Percentiles rank a stretch among this genome's conserved stretches.
phyloP scores from a whole-genome alignment of 768 basidiomycete genomes.

The Boletus sensibilis region DNA sequence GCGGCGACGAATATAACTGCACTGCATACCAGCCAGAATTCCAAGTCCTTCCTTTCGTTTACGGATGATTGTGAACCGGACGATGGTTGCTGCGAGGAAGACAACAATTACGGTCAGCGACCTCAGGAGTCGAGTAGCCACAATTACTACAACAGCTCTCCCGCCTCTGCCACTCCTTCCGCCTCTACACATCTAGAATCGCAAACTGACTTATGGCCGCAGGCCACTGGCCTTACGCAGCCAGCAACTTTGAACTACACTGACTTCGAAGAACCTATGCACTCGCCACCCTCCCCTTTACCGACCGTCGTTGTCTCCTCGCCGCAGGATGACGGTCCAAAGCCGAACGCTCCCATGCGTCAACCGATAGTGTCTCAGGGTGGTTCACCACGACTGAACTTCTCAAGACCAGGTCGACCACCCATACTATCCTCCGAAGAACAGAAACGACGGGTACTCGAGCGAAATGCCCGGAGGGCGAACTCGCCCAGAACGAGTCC shows the following conservation, averaged over 20 bases:
- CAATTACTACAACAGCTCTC: conserved; percentile 1
- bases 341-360: conserved; percentile 31
- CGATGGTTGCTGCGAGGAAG: conserved; percentile 38
- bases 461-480: conserved; percentile 52
- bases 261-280: conserved; percentile 16
- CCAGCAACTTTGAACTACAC: conserved; percentile 2
- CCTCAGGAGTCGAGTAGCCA: not conserved
- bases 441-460: conserved; percentile 46
- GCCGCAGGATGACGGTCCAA: conserved; percentile 29
- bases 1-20: conserved; percentile 25
- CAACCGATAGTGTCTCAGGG: conserved; percentile 40
- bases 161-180: not conserved
- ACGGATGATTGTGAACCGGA: conserved; percentile 35
- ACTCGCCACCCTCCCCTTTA: conserved; percentile 28
- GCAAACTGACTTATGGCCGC: conserved; percentile 19
- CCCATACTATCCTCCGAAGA: conserved; percentile 39
- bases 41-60: conserved; percentile 29
- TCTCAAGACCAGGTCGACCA: conserved; percentile 61
- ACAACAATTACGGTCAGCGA: conserved; percentile 38
- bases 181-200: not conserved
- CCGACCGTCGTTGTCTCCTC: conserved; percentile 59
- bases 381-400: conserved; percentile 47
- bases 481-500: conserved; percentile 31
- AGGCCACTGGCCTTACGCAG: conserved; percentile 5
- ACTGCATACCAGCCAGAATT: conserved; percentile 10